Evolutionary conservation across 169 alveolate genomes (phyloP).

Genomic region (Plasmodium knowlesi): DNA sequence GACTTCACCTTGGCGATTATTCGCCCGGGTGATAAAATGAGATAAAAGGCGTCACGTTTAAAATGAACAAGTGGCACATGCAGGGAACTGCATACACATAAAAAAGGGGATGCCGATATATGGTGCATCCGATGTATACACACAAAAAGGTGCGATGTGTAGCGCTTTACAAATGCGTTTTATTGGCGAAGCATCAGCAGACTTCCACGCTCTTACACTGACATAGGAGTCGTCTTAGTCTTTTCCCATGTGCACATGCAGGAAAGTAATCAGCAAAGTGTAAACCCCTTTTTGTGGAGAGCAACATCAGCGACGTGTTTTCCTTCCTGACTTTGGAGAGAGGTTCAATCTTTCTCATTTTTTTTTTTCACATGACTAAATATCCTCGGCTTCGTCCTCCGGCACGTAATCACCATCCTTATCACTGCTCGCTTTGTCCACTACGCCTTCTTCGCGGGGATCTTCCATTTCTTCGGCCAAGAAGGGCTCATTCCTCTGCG

Average conservation of each 20-base stretch:
- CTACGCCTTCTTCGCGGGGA: not conserved
- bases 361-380: not conserved
- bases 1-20: not conserved
- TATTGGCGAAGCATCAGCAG: not conserved
- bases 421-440: not conserved
- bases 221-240: not conserved
- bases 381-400: not conserved
- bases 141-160: not conserved
- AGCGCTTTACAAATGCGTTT: not conserved
- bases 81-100: not conserved
- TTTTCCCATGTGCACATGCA: not conserved
- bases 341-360: not conserved
- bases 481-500: not conserved
- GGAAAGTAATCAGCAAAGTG: not conserved
- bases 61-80: not conserved
- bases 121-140: not conserved
- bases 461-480: not conserved
- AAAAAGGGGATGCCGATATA: not conserved
- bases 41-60: no score
- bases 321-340: not conserved
- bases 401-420: not conserved
- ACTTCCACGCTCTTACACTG: no score
- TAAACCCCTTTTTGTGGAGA: not conserved
- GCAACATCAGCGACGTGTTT: not conserved
- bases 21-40: not conserved